Evolutionary conservation across 2,329 filamentous ascomycete genomes (phyloP), one percentile per base, ranked within the genome.

Genomic region (Pseudopithomyces chartarum): DNA sequence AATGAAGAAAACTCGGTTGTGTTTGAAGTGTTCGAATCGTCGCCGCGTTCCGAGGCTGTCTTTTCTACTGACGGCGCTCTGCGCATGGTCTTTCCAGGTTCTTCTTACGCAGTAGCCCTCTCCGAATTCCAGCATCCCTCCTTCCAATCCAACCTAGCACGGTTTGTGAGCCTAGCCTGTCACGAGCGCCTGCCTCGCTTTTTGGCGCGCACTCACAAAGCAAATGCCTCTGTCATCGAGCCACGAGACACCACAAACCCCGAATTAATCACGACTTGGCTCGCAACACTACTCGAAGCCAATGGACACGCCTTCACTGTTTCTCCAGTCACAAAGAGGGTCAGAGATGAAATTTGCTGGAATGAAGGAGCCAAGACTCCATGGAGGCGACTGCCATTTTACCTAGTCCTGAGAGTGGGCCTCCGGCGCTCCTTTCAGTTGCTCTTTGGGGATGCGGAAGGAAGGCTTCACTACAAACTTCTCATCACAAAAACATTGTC

Each of bases 11-110:
- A n/a, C 34, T n/a, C 13, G 34, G 59, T 82, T 62, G 17, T 85
- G 54, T 83, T 88, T 45, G 87, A 90, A 67, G 78, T 79, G 0
- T 89, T 89, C 54, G 87, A 90, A 66, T 78, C 82, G 0, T 87
- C 86, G 0, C 77, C 87, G 0, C 66, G 67, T 0, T 83, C 82
- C 1, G 77, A 84, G 42, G 72, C 79, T 13, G 82, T 87, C 0
- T 75, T 88, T 1, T 78, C 79, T 0, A 71, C 83, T 0, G 70
- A 82, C 19, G 78, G 78, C 23, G 81, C 85, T 1, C 69, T 90
- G 0, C 64, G 76, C 54, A 87, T 86, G 80, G 78, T 82, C 17
- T 90, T 90, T 59, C 87, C 87, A 0, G 84, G 82, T 0, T 73
- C 71, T 15, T 80, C 83, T 0, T 81, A 84, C 0, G 74, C 78